These are phyloP conservation scores for Xylaria sp. DNA, from an alignment of 2,329 filamentous ascomycete species.

Conservation along the genomic window DNA sequence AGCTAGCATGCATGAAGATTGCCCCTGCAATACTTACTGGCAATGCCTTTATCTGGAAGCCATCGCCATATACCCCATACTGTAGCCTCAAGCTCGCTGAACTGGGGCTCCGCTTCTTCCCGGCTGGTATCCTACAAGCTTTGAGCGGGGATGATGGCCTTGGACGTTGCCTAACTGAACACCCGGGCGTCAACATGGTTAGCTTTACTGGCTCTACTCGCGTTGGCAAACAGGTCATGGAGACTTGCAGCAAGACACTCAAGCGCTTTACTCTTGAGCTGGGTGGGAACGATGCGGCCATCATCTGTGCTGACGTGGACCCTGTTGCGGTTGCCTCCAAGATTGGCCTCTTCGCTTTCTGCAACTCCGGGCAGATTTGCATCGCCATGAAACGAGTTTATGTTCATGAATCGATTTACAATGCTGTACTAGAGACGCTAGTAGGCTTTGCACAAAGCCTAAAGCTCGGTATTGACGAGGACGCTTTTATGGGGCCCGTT, in stretches of 20 bases:
- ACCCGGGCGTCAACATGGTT: slow-evolving; percentile 71
- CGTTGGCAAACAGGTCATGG: slow-evolving; percentile 71
- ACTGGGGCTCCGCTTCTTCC: slow-evolving; percentile 65
- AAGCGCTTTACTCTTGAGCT: slow-evolving; percentile 17
- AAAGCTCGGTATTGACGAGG: slow-evolving; percentile 7
- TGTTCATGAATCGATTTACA: slow-evolving; percentile 63
- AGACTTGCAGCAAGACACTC: not conserved
- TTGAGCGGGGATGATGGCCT: slow-evolving; percentile 71
- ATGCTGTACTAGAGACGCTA: slow-evolving; percentile 56
- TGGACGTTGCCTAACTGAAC: slow-evolving; percentile 66
- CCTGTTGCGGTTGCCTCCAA: slow-evolving; percentile 25
- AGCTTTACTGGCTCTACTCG: slow-evolving; percentile 70
- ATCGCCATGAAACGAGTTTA: slow-evolving; percentile 63
- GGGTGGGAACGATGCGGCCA: slow-evolving; percentile 11
- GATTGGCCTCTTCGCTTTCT: slow-evolving; percentile 46
- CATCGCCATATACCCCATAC: slow-evolving; percentile 62
- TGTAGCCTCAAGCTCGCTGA: slow-evolving; percentile 66
- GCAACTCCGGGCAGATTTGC: slow-evolving; percentile 64
- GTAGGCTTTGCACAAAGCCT: slow-evolving; percentile 46
- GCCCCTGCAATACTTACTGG: slow-evolving; percentile 66
- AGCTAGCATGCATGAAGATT: slow-evolving; percentile 63
- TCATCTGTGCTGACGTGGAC: slow-evolving; percentile 16
- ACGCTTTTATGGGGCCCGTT: slow-evolving; percentile 34
- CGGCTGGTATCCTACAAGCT: slow-evolving; percentile 69
- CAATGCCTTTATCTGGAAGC: slow-evolving; percentile 66